Base-by-base conservation (phyloP, 2,329 filamentous ascomycete species). In the Nemania sp. region DNA sequence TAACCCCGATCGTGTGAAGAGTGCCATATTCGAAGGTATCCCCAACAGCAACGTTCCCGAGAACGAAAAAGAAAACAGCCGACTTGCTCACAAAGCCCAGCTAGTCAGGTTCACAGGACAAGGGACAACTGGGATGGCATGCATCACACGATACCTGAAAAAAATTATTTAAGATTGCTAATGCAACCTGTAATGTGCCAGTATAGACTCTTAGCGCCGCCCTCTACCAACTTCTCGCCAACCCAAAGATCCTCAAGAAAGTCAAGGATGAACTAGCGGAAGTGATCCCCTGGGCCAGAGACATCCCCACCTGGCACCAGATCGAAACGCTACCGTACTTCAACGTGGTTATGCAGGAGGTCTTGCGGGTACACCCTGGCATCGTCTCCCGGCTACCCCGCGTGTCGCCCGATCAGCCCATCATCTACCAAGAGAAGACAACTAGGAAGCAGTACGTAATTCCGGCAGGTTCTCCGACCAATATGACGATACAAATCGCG, bases 321-420 rank as follows among this genome's bases (percentile, higher is more conserved):
- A 64, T 78, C 1, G 76, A 79, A 11, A 66, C 64, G 5, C 74
- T 80, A 1, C 75, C 77, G 0, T 80, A 76, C 59, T 73, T 82
- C 18, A 67, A 68, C 3, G 80, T 79, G 1, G 68, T 78, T 5
- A 74, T 81, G 29, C 72, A 77, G 2, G 79, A 81, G 61, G 72
- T 70, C 0, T 43, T 84, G 0, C 79, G 82, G 6, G 59, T 84
- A 2, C 79, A 79, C 18, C 79, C 78, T n/a, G 81, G 80, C 0
- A 75, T 81, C 0, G 64, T 76, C 64, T 70, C 11, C 67, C 73
- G 72, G 32, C 77, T 71, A 72, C 71, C 32, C 68, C 81, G 72
- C 64, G 77, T 73, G 61, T 78, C 71, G 1, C 76, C 77, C 2
- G 73, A 77, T 18, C 70, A 62, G 1, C 63, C 74, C 0, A 55